These are phyloP conservation scores for Hericium coralloides DNA, from an alignment of 768 basidiomycete species.

Conservation along the genomic window DNA sequence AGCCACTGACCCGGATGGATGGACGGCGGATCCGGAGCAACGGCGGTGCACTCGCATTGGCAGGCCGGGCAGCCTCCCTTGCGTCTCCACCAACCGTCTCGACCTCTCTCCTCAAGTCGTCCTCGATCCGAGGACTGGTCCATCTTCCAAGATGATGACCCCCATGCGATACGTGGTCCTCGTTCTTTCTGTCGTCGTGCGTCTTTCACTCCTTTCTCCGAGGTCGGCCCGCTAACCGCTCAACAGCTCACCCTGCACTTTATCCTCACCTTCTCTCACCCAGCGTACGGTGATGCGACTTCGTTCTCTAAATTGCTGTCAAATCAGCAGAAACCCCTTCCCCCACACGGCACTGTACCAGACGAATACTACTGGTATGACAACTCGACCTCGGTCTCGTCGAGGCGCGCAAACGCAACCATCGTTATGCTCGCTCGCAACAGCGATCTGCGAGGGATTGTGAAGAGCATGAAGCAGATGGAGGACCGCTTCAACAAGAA, in stretches of 20 bases:
- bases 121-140: background rate
- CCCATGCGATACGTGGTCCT: constrained; percentile 50
- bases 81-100: no score
- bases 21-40: no score
- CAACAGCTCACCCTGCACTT: constrained; percentile 47
- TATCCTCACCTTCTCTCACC: constrained; percentile 40
- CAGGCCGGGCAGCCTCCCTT: no score
- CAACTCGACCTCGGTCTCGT: constrained; percentile 9
- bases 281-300: constrained; percentile 39
- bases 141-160: constrained; percentile 41
- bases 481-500: constrained; percentile 55
- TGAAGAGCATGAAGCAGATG: constrained; percentile 44
- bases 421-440: constrained; percentile 47
- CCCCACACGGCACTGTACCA: constrained; percentile 40
- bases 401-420: constrained; percentile 42
- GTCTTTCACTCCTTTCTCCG: constrained; percentile 1
- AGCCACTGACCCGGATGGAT: no score
- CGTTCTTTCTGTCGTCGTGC: constrained; percentile 24
- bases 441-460: constrained; percentile 32
- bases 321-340: constrained; percentile 11
- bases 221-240: background rate
- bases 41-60: no score
- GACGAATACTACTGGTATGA: constrained; percentile 19
- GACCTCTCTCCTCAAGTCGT: no score
- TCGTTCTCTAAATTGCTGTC: constrained; percentile 32